Base-by-base conservation (phyloP, 768 basidiomycete species). In the Cubamyces lactineus region DNA sequence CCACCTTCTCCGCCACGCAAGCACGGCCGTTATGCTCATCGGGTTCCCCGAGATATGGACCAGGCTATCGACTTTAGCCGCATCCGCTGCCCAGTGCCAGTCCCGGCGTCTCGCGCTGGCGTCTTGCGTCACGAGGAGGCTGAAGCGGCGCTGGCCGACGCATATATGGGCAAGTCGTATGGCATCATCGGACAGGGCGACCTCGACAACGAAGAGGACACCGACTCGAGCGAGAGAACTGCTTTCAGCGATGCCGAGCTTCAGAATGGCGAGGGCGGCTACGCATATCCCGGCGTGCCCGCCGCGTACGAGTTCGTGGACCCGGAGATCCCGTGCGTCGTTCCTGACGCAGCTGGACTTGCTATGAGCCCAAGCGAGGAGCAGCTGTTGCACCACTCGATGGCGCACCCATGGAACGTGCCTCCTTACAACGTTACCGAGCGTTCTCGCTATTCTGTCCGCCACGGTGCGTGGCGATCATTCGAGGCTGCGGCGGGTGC, bases 241-340 rank as follows among this genome's bases (percentile, higher is more conserved):
- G 57, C 21, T 0, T 24, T 23, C 41, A 45, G 26, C 53, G 63
- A 64, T 8, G 46, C n/a, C 30, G 57, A 59, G 26, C 17, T 50
- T 8, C 26, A 26, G 17, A 28, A n/a, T 16, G 39, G 57, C 8
- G 64, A 66, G n/a, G 53, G 54, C 11, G 60, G 55, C 45, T 61
- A 61, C 16, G 52, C 53, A 21, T 53, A 40, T 9, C 19, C 30
- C 39, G 39, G 51, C 19, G 48, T 66, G 3, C 60, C 64, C 1
- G 55, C 64, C 17, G 60, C 57, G 19, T 52, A 62, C 46, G 64
- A 66, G 47, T 58, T 53, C 43, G 57, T 66, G 56, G 64, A 66
- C 45, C 64, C 64, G 13, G 60, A 61, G 42, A 66, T 66, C 41
- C 50, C 56, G 19, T 50, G 46, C n/a, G 16, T 62, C 26, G 57